phyloP scores from a whole-genome alignment of 495 filamentous ascomycete genomes.

The Hypoxylon subgilvum region DNA sequence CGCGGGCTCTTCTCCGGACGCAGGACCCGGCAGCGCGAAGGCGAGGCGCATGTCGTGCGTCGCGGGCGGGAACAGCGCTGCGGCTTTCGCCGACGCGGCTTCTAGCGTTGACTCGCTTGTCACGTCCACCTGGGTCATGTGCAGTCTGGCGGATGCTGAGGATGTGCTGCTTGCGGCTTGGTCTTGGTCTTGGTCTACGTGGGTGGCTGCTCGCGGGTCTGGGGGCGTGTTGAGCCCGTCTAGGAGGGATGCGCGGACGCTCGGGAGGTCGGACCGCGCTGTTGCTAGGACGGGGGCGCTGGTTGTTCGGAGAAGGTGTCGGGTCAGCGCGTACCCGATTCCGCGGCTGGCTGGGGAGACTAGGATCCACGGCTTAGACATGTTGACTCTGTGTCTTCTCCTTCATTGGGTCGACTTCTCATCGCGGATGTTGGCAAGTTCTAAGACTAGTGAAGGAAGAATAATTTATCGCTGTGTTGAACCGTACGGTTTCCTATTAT shows the following conservation, averaged over 20 bases:
- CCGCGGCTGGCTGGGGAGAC: conserved; percentile 74
- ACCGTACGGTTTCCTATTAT: too few species aligned
- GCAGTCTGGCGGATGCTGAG: conserved; percentile 34
- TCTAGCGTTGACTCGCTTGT: conserved; percentile 57
- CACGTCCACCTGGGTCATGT: conserved; percentile 40
- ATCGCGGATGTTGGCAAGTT: background rate
- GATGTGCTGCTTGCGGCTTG: too few species aligned
- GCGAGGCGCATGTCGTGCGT: conserved; percentile 68
- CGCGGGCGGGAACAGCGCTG: conserved; percentile 53
- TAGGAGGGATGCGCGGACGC: conserved; percentile 61
- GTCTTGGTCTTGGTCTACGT: conserved; percentile 10
- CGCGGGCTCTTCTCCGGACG: conserved; percentile 74
- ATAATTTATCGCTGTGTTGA: too few species aligned
- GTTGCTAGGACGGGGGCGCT: conserved; percentile 74
- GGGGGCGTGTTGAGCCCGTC: conserved; percentile 54
- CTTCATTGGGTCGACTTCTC: background rate
- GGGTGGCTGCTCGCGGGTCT: conserved; percentile 38
- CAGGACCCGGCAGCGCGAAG: conserved; percentile 73
- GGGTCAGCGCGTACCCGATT: conserved; percentile 73
- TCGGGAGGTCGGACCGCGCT: conserved; percentile 62
- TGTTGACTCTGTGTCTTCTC: background rate
- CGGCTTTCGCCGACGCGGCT: conserved; percentile 49
- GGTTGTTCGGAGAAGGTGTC: conserved; percentile 69
- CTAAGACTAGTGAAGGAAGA: too few species aligned
- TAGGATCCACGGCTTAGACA: conserved; percentile 50